Percentiles rank a stretch among this genome's conserved stretches.
phyloP scores from a whole-genome alignment of 345 rosid species.

The Camelina laxa region DNA sequence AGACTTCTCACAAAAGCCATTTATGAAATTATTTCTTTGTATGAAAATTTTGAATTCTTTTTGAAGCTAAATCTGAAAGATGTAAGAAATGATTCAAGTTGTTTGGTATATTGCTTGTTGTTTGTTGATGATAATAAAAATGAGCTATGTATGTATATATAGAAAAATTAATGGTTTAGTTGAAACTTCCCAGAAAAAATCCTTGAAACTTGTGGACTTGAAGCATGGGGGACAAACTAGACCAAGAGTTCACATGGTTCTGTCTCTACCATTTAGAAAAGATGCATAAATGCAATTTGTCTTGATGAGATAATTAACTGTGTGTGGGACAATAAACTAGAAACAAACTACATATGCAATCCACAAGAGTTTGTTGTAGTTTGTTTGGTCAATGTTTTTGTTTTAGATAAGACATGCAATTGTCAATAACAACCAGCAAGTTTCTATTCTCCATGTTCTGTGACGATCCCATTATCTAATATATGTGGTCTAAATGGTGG shows the following conservation, averaged over 20 bases:
- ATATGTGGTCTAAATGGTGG: conserved; percentile 9
- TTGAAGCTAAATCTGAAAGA: background rate
- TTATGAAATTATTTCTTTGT: background rate
- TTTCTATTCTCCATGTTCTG: conserved; percentile 26
- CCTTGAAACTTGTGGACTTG: background rate
- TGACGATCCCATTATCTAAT: conserved; percentile 13
- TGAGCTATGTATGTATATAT: conserved; percentile 24
- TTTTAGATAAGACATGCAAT: conserved; percentile 8
- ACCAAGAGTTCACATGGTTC: conserved; percentile 7
- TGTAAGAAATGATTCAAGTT: conserved; percentile 12
- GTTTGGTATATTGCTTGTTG: background rate
- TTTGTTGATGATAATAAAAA: conserved; percentile 10
- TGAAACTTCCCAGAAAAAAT: background rate
- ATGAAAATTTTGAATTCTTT: background rate
- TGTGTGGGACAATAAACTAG: background rate
- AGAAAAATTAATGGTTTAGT: conserved; percentile 16
- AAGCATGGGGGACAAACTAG: background rate
- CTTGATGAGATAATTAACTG: conserved; percentile 15
- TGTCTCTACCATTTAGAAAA: background rate
- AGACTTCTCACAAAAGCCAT: conserved; percentile 41
- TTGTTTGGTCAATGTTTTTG: conserved; percentile 29
- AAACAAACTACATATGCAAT: conserved; percentile 23
- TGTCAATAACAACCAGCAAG: conserved; percentile 19
- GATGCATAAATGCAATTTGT: conserved; percentile 1
- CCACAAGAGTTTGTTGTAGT: conserved; percentile 34